A percentile compares a stretch with the other conserved stretches of the same genome.
Conservation (phyloP, 2,329 filamentous ascomycete species). For the Colletotrichum filicis region DNA sequence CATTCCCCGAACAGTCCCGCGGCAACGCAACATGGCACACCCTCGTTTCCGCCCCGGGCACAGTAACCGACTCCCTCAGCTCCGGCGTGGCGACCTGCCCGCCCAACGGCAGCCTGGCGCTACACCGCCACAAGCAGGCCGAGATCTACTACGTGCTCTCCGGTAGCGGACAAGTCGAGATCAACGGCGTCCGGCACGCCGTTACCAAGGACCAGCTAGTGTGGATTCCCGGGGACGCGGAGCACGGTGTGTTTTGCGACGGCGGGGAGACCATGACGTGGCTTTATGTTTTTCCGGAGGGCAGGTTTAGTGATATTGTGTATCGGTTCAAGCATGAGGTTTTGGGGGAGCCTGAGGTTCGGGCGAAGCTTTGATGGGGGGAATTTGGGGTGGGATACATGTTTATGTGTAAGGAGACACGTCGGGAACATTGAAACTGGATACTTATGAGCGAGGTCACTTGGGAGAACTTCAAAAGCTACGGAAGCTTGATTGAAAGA, state of each 20-base stretch:
- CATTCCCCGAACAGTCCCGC: not conserved
- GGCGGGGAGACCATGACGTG: not conserved
- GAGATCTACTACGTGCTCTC: slow-evolving; percentile 41
- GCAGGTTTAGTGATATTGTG: not conserved
- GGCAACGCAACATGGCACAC: not conserved
- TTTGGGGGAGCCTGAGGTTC: not conserved
- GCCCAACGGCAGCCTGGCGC: slow-evolving; percentile 35
- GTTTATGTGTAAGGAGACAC: not conserved
- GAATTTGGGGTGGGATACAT: not conserved
- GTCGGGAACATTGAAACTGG: not conserved
- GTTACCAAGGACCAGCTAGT: not conserved
- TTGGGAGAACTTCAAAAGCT: not conserved
- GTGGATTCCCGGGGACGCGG: not conserved
- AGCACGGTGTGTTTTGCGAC: not conserved
- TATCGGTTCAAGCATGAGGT: not conserved
- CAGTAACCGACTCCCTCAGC: not conserved
- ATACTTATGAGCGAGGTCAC: not conserved
- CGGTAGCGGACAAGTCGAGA: slow-evolving; percentile 38
- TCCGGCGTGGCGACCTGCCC: slow-evolving; percentile 37
- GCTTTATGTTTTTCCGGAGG: not conserved
- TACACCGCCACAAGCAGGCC: slow-evolving; percentile 41
- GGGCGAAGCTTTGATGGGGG: not conserved
- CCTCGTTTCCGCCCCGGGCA: not conserved
- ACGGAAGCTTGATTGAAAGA: not conserved
- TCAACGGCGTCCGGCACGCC: not conserved